Conservation (phyloP, 805 yeast species). For the Candida tallmaniae region DNA sequence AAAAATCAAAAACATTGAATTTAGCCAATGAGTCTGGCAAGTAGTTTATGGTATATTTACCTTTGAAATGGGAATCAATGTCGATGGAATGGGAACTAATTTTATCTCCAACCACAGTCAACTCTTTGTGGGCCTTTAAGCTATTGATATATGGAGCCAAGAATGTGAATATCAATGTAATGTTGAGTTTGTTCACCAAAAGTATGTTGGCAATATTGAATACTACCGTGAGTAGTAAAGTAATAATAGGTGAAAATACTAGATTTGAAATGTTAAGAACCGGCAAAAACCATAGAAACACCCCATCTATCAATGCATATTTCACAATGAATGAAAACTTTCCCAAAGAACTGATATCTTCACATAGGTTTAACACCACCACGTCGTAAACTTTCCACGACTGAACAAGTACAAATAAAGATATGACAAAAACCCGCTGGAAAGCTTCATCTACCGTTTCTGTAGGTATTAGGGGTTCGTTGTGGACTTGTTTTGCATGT, state of each 20-base stretch:
- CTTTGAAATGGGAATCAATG: conserved; percentile 67
- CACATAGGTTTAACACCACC: conserved; percentile 49
- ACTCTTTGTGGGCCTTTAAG: conserved; percentile 38
- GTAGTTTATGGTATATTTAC: conserved; percentile 79
- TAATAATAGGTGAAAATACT: conserved; percentile 54
- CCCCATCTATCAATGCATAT: conserved; percentile 69
- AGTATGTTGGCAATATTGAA: conserved; percentile 51
- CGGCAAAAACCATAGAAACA: conserved; percentile 68
- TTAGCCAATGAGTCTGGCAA: conserved; percentile 88
- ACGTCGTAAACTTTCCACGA: conserved; percentile 81
- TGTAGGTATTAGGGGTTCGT: conserved; percentile 50
- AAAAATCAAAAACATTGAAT: conserved; percentile 67
- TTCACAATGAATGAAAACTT: conserved; percentile 60
- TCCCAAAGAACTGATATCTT: conserved; percentile 27
- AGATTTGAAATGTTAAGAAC: conserved; percentile 72
- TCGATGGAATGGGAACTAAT: conserved; percentile 38
- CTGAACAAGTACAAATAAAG: conserved; percentile 70
- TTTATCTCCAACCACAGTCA: conserved; percentile 50
- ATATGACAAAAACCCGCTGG: conserved; percentile 66
- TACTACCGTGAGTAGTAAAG: conserved; percentile 43
- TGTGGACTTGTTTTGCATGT: not conserved
- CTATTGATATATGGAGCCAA: conserved; percentile 42
- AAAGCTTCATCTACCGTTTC: conserved; percentile 65
- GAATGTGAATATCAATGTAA: conserved; percentile 40
- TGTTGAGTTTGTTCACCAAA: conserved; percentile 46